phyloP scores from a whole-genome alignment of 225 moss, liverwort and hornwort species.

The Polytrichum commune region DNA sequence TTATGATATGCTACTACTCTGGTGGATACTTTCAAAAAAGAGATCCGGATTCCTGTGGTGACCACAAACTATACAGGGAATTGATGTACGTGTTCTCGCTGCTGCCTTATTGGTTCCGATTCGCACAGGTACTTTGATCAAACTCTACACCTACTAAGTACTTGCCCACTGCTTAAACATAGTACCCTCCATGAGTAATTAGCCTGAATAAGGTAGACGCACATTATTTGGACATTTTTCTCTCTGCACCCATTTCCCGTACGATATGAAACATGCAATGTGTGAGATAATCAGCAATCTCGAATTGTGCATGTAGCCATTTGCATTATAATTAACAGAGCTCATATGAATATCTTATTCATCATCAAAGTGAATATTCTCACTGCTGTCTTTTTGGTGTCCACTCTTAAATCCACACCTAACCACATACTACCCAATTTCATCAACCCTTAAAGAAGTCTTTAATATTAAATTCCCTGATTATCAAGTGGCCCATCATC shows the following conservation, averaged over 20 bases:
- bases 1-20: conserved; percentile 45
- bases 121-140: conserved; percentile 42
- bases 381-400: no score
- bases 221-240: no score
- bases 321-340: no score
- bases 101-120: conserved; percentile 63
- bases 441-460: background rate
- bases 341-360: no score
- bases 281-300: no score
- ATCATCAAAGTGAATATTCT: no score
- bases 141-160: no score
- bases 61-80: conserved; percentile 19
- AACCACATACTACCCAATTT: background rate
- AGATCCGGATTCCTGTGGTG: conserved; percentile 24
- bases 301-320: no score
- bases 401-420: no score
- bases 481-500: no score
- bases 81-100: conserved; percentile 53
- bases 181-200: background rate
- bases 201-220: background rate
- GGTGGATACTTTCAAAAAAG: conserved; percentile 43
- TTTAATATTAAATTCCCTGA: background rate
- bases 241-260: no score
- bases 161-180: background rate
- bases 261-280: no score